These are phyloP conservation scores for Cytidiella melzeri DNA, from an alignment of 768 basidiomycete genomes.

Conservation along the genomic window DNA sequence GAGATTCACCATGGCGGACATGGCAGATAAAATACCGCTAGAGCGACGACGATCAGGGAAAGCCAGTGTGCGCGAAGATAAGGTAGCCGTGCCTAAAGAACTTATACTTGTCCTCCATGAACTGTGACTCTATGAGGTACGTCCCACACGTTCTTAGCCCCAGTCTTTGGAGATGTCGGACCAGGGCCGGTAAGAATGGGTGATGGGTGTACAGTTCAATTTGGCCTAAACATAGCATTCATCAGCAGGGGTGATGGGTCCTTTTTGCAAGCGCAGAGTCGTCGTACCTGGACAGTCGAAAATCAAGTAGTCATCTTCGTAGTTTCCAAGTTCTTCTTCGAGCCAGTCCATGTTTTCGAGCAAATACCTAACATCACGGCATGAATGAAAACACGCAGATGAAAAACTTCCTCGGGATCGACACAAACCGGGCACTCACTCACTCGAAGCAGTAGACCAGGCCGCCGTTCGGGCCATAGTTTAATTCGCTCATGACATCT, in stretches of 20 bases:
- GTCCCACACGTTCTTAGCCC: constrained; percentile 83
- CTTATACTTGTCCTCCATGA: constrained; percentile 99
- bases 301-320: constrained; percentile 92
- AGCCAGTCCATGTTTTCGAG: constrained; percentile 98
- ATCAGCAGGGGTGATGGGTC: constrained; percentile 1
- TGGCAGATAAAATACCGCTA: constrained; percentile 92
- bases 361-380: constrained; percentile 64
- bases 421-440: constrained; percentile 47
- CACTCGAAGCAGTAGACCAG: constrained; percentile 99
- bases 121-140: constrained; percentile 95
- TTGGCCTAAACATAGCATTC: too few species aligned
- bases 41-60: not conserved
- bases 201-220: constrained; percentile 99
- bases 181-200: constrained; percentile 88
- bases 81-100: constrained; percentile 73
- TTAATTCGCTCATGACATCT: constrained; percentile 94
- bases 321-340: constrained; percentile 91
- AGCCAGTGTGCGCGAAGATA: not conserved
- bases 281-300: constrained; percentile 82
- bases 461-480: constrained; percentile 95
- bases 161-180: constrained; percentile 65
- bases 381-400: too few species aligned
- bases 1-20: constrained; percentile 98
- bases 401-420: too few species aligned
- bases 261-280: not conserved